A percentile compares a stretch with the other conserved stretches of the same genome.
Conservation (phyloP, 768 basidiomycete species). For the Imleria badia region DNA sequence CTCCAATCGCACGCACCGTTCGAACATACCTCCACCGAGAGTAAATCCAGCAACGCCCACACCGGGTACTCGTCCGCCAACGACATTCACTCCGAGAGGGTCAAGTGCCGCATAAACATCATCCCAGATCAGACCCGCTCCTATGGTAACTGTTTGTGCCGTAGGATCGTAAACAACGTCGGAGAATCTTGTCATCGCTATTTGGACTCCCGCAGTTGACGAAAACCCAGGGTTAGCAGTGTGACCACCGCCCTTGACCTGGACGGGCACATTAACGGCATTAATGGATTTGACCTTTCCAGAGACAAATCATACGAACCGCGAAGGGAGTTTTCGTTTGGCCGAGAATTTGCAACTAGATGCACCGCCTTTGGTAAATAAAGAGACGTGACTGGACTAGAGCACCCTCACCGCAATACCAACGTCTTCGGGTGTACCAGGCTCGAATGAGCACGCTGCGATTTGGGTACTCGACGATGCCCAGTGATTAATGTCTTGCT, state of each 20-base stretch:
- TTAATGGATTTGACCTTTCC: too few relatives aligned
- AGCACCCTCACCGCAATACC: constrained; percentile 40
- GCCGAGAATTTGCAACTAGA: constrained; percentile 35
- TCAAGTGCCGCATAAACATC: constrained; percentile 54
- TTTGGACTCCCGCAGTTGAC: constrained; percentile 57
- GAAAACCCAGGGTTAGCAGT: constrained; percentile 53
- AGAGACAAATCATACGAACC: constrained; percentile 9
- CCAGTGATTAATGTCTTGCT: constrained; percentile 49
- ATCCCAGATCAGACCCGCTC: constrained; percentile 57
- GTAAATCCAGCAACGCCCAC: constrained; percentile 59
- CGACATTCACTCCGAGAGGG: constrained; percentile 50
- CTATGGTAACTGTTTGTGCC: constrained; percentile 40
- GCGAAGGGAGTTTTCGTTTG: constrained; percentile 36
- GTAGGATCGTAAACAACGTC: constrained; percentile 38
- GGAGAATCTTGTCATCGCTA: constrained; percentile 52
- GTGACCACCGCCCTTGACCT: constrained; percentile 68
- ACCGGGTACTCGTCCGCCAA: constrained; percentile 54
- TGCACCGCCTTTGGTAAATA: background rate
- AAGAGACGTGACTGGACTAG: too few relatives aligned
- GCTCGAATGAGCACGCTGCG: constrained; percentile 57
- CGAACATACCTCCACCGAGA: constrained; percentile 50
- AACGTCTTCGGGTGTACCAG: constrained; percentile 52
- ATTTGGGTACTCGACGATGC: constrained; percentile 46
- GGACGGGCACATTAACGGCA: background rate
- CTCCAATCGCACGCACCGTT: background rate